phyloP scores from a whole-genome alignment of 1,284 basidiomycete species.

The Anthracocystis panici-leucophaei region DNA sequence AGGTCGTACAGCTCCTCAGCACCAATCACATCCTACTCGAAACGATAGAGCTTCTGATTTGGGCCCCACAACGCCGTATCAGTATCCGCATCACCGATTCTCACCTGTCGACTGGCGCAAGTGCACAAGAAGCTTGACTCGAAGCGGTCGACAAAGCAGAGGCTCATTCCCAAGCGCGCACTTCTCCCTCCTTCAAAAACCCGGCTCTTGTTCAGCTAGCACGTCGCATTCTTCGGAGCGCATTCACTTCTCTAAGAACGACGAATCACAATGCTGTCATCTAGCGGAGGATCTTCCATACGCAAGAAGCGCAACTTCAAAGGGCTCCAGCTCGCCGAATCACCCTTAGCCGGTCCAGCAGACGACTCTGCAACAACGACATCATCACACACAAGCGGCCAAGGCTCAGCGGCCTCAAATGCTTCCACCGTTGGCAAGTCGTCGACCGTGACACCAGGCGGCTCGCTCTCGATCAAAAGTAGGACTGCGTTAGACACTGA shows the following conservation, averaged over 20 bases:
- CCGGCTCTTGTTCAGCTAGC: neutral
- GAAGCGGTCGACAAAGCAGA: neutral
- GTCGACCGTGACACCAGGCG: slow-evolving; percentile 23
- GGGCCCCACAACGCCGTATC: too few species aligned
- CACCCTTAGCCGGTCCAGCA: slow-evolving; percentile 46
- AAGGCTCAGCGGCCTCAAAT: slow-evolving; percentile 32
- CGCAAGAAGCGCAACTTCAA: slow-evolving; percentile 70
- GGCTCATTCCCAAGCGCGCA: neutral
- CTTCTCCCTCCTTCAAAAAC: neutral
- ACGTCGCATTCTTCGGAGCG: neutral
- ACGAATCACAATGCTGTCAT: slow-evolving; percentile 32
- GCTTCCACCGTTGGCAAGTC: slow-evolving; percentile 38
- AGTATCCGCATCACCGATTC: too few species aligned
- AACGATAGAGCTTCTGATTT: too few species aligned
- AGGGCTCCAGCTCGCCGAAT: slow-evolving; percentile 60
- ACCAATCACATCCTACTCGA: too few species aligned
- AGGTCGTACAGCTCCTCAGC: too few species aligned
- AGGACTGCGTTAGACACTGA: slow-evolving; percentile 36
- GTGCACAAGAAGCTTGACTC: neutral
- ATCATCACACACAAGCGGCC: slow-evolving; percentile 20
- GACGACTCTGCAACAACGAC: slow-evolving; percentile 28
- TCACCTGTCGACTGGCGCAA: neutral
- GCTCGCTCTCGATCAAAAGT: slow-evolving; percentile 26
- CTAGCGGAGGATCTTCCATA: slow-evolving; percentile 38
- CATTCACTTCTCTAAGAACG: neutral